Evolutionary conservation across 2,329 filamentous ascomycete species (phyloP), one percentile per base, ranked within the genome.

Genomic region (Biscogniauxia mediterranea): DNA sequence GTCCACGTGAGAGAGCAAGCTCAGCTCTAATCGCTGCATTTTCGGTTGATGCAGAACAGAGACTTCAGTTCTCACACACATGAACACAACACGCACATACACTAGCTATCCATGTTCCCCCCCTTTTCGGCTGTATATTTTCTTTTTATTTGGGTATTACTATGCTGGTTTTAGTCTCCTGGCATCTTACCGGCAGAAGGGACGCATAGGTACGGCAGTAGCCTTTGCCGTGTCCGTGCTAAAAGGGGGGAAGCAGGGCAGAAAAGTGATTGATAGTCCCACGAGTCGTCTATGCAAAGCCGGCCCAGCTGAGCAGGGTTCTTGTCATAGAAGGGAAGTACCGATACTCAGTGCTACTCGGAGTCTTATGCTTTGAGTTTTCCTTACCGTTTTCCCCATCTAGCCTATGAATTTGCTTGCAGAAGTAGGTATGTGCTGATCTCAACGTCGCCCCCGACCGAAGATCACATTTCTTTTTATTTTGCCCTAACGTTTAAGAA

Each of bases 1-100:
- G 63, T 61, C 56, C 64, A 66, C 62, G 64, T 69, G 64, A 69
- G 68, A 65, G 66, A 68, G 66, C 66, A 64, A 68, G 68, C 62
- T 57, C 52, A 64, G 56, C 61, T 62, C 53, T 38, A 56, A 53
- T 32, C 55, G 60, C 53, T 60, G 62, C 65, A 59, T 61, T 66
- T 61, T 66, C 60, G 63, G 61, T 52, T 58, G 58, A 58, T 62
- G 61, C 61, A 62, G 61, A 61, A 64, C 50, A 42, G 59, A 56
- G 56, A 61, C 50, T 53, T 61, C 17, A 55, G 56, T 57, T 54
- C 38, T 53, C 59, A 51, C 38, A 26, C 56, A 42, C 55, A 53
- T 46, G 56, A 23, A 17, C 8, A 49, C n/a, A 52, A 54, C 32
- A 23, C 23, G 5, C 5, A 23, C 23, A 23, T 23, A 23, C 23